Percentiles rank a stretch among this genome's conserved stretches.
These are phyloP conservation scores for Phytopythium delawarense DNA, from an alignment of 352 stramenopile species.

Conservation along the genomic window DNA sequence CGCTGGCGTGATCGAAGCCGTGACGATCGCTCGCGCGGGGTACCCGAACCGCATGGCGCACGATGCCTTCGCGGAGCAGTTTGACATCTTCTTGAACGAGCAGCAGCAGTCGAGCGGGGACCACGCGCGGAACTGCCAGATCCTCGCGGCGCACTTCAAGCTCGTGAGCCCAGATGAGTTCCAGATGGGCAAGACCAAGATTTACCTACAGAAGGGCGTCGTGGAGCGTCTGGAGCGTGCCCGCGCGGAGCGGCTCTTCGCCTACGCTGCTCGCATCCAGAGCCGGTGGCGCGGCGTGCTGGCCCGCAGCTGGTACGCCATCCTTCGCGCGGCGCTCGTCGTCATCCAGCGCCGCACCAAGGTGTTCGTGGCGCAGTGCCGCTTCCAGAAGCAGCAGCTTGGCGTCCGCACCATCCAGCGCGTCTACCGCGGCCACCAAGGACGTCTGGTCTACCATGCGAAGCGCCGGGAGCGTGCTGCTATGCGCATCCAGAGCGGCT, in stretches of 20 bases:
- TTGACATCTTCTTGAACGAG: conserved; percentile 61
- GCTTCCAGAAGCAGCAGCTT: conserved; percentile 25
- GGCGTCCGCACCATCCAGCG: conserved; percentile 28
- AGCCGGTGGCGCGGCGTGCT: conserved; percentile 52
- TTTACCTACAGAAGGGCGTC: conserved; percentile 84
- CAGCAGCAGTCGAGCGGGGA: conserved; percentile 22
- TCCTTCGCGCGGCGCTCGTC: conserved; percentile 30
- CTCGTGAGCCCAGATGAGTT: conserved; percentile 61
- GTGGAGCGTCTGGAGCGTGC: conserved; percentile 63
- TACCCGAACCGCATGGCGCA: conserved; percentile 85
- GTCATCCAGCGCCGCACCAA: conserved; percentile 46
- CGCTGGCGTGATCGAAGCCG: conserved; percentile 76
- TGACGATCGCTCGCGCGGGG: conserved; percentile 66
- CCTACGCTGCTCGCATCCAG: conserved; percentile 58
- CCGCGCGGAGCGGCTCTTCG: conserved; percentile 64
- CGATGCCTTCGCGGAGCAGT: conserved; percentile 53
- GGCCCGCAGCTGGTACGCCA: conserved; percentile 26
- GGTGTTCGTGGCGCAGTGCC: conserved; percentile 34
- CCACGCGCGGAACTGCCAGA: conserved; percentile 28
- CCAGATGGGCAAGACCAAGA: conserved; percentile 82
- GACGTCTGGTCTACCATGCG: conserved; percentile 15
- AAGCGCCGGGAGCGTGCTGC: conserved; percentile 30
- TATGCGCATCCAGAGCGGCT: conserved; percentile 43
- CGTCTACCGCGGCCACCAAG: conserved; percentile 31
- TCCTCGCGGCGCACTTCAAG: conserved; percentile 59